These are phyloP conservation scores for Huiozyma naganishii DNA, from an alignment of 805 yeast species.

Conservation along the genomic window DNA sequence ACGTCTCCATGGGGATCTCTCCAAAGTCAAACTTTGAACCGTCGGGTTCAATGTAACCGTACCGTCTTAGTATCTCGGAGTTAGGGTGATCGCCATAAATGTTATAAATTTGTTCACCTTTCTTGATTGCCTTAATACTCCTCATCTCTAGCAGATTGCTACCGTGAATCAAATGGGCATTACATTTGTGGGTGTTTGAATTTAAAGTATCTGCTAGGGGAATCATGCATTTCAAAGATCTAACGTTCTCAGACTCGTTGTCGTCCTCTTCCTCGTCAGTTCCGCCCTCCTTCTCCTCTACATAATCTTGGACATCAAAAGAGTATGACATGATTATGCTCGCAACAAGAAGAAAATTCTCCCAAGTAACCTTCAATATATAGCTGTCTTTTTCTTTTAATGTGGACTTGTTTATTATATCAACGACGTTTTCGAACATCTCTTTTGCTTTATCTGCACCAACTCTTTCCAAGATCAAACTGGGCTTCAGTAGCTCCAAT, in stretches of 20 bases:
- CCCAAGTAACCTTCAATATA: constrained; percentile 34
- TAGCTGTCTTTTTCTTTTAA: constrained; percentile 13
- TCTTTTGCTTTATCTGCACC: constrained; percentile 59
- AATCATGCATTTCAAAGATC: constrained; percentile 68
- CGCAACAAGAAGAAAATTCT: constrained; percentile 62
- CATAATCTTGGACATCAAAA: constrained; percentile 58
- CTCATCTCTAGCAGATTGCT: constrained; percentile 53
- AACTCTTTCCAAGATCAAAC: constrained; percentile 55
- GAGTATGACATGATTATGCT: constrained; percentile 81
- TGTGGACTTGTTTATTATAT: constrained; percentile 13
- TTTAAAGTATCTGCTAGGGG: constrained; percentile 88
- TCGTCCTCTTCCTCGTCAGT: constrained; percentile 28
- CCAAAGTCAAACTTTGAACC: constrained; percentile 75
- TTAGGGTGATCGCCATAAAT: constrained; percentile 88
- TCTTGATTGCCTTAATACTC: constrained; percentile 46
- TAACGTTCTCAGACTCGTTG: constrained; percentile 14
- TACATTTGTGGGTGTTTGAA: constrained; percentile 67
- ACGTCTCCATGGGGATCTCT: constrained; percentile 44
- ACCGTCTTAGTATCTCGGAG: constrained; percentile 78
- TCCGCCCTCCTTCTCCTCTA: constrained; percentile 26
- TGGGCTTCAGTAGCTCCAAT: constrained; percentile 48
- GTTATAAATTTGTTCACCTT: constrained; percentile 72
- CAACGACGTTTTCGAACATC: constrained; percentile 37
- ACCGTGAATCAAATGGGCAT: constrained; percentile 57
- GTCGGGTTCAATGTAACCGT: constrained; percentile 75